These are phyloP conservation scores for Lanmaoa pseudosensibilis DNA, from an alignment of 768 basidiomycete genomes.

Conservation along the genomic window DNA sequence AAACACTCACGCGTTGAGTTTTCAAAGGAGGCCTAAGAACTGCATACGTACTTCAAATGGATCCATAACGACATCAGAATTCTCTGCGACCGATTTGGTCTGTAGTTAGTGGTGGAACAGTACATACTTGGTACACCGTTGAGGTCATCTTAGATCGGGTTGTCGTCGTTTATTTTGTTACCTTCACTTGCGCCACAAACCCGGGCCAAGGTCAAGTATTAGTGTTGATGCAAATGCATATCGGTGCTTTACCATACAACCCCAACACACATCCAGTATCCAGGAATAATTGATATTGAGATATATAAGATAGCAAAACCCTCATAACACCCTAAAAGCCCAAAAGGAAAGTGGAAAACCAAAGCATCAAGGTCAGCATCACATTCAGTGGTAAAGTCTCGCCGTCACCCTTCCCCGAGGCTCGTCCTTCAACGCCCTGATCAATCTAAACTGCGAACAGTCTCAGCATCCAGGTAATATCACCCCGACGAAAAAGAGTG, in stretches of 20 bases:
- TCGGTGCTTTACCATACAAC: too few species aligned
- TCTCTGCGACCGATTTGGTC: not conserved
- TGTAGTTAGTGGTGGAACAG: not conserved
- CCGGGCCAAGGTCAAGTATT: too few species aligned
- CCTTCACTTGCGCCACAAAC: too few species aligned
- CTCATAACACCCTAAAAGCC: not conserved
- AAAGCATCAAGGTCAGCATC: not conserved
- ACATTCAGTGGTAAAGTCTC: slow-evolving; percentile 1
- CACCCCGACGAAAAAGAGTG: not conserved
- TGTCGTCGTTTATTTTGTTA: too few species aligned
- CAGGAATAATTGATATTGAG: not conserved
- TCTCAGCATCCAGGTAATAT: not conserved
- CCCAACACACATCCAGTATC: not conserved
- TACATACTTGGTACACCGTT: too few species aligned
- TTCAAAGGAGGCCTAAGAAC: slow-evolving; percentile 59
- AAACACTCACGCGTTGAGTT: slow-evolving; percentile 58
- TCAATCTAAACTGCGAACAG: not conserved
- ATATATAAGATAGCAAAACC: not conserved
- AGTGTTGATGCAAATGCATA: too few species aligned
- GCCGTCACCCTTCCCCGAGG: not conserved
- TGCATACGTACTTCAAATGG: slow-evolving; percentile 76
- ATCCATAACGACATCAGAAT: slow-evolving; percentile 33
- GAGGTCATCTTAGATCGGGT: too few species aligned
- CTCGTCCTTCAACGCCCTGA: not conserved
- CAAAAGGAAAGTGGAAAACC: not conserved